These are phyloP conservation scores for Chloris gayana DNA, from an alignment of 176 grass and related monocot species.

Conservation along the genomic window DNA sequence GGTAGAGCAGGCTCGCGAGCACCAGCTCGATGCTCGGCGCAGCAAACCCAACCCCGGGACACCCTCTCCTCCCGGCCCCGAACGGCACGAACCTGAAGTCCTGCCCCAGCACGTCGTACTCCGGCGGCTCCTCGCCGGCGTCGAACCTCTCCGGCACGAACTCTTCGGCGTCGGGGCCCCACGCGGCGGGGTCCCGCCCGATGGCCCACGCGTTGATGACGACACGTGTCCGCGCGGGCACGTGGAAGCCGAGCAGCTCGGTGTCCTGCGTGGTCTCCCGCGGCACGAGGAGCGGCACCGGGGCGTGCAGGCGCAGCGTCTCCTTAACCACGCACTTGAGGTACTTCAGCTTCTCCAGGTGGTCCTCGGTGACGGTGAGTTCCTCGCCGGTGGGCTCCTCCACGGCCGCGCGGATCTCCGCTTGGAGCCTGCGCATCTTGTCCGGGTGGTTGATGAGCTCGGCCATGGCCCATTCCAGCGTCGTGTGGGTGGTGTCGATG, in stretches of 20 bases:
- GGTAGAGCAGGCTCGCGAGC: constrained; percentile 36
- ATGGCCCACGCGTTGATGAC: constrained; percentile 61
- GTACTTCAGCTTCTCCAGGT: constrained; percentile 1
- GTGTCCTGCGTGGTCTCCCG: constrained; percentile 18
- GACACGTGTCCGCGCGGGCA: constrained; percentile 28
- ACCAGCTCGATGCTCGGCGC: constrained; percentile 27
- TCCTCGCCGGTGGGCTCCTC: not conserved
- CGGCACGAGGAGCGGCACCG: constrained; percentile 37
- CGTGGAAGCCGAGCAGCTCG: constrained; percentile 41
- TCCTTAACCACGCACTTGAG: constrained; percentile 52
- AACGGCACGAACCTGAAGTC: constrained; percentile 37
- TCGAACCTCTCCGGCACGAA: constrained; percentile 56
- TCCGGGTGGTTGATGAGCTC: constrained; percentile 43
- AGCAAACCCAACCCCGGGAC: constrained; percentile 30
- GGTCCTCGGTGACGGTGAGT: no score
- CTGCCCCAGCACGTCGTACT: no score
- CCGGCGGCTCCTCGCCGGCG: not conserved
- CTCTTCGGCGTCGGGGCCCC: constrained; percentile 42
- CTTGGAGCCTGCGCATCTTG: constrained; percentile 45
- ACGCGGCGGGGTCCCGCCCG: constrained; percentile 37
- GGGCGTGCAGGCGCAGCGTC: constrained; percentile 57
- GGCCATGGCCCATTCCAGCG: constrained; percentile 39
- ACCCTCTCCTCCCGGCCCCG: constrained; percentile 48
- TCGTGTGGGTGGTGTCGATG: constrained; percentile 21
- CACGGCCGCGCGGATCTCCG: constrained; percentile 37